phyloP scores from a whole-genome alignment of 805 yeast genomes.

The Metschnikowia arizonensis region DNA sequence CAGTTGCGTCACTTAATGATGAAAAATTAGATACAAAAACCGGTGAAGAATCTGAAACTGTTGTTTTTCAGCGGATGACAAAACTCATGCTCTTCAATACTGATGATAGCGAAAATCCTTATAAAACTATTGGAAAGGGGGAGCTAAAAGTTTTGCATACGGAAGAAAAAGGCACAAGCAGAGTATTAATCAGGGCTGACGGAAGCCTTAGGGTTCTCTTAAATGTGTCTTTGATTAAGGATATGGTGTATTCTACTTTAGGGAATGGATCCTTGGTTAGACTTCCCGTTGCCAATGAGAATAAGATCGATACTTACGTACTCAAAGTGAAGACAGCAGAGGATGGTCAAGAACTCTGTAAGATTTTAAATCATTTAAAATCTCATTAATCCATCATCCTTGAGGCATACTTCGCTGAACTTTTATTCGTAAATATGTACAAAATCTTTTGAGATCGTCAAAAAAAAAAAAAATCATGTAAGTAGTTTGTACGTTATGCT shows the following conservation, averaged over 20 bases:
- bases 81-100: slow-evolving; percentile 62
- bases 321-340: slow-evolving; percentile 72
- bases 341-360: slow-evolving; percentile 55
- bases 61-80: slow-evolving; percentile 60
- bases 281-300: slow-evolving; percentile 56
- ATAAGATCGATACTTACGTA: slow-evolving; percentile 58
- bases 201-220: slow-evolving; percentile 78
- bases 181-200: slow-evolving; percentile 81
- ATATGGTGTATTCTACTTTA: slow-evolving; percentile 54
- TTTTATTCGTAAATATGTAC: not conserved
- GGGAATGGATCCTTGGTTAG: slow-evolving; percentile 66
- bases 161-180: slow-evolving; percentile 54
- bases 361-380: slow-evolving; percentile 28
- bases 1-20: slow-evolving; percentile 31
- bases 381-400: slow-evolving; percentile 10
- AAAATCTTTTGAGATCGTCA: not conserved
- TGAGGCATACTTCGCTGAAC: not conserved
- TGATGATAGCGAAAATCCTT: slow-evolving; percentile 46
- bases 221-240: slow-evolving; percentile 57
- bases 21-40: slow-evolving; percentile 47
- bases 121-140: slow-evolving; percentile 72
- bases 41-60: slow-evolving; percentile 82
- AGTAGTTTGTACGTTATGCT: not conserved
- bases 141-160: slow-evolving; percentile 69
- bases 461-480: not conserved